Conservation (phyloP, 192 early-diverging fungal genomes). For the Backusella liffmaniae region DNA sequence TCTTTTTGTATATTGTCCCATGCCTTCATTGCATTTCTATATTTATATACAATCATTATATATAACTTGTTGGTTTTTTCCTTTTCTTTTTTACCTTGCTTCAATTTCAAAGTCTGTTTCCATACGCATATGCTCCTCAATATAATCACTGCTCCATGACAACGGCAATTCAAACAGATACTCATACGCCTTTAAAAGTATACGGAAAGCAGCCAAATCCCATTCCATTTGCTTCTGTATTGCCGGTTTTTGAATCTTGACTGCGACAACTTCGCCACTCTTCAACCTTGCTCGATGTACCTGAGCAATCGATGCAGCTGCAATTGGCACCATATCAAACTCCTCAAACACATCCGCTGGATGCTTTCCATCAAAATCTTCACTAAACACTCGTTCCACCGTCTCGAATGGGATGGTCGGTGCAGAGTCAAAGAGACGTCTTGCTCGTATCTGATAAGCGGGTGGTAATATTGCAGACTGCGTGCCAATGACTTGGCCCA, state of each 20-base stretch:
- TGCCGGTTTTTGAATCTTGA: slow-evolving; percentile 94
- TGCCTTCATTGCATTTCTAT: slow-evolving; percentile 68
- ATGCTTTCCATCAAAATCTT: slow-evolving; percentile 57
- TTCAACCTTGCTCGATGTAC: slow-evolving; percentile 78
- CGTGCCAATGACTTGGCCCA: slow-evolving; percentile 74
- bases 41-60: too few species aligned
- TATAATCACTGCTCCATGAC: slow-evolving; percentile 75
- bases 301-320: slow-evolving; percentile 90
- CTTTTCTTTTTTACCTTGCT: slow-evolving; percentile 38
- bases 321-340: slow-evolving; percentile 71
- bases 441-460: slow-evolving; percentile 58
- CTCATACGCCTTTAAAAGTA: slow-evolving; percentile 66
- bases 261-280: slow-evolving; percentile 72
- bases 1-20: slow-evolving; percentile 51
- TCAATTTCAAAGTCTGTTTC: slow-evolving; percentile 92
- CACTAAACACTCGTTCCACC: slow-evolving; percentile 65
- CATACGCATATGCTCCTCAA: slow-evolving; percentile 68
- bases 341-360: slow-evolving; percentile 66
- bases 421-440: slow-evolving; percentile 77
- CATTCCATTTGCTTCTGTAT: slow-evolving; percentile 80
- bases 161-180: slow-evolving; percentile 81
- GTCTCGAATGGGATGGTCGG: slow-evolving; percentile 65
- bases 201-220: slow-evolving; percentile 74
- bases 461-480: slow-evolving; percentile 63
- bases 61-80: background rate